Percentiles rank a stretch among this genome's conserved stretches.
Conservation (phyloP, 495 filamentous ascomycete species). For the Amniculicola lignicola region DNA sequence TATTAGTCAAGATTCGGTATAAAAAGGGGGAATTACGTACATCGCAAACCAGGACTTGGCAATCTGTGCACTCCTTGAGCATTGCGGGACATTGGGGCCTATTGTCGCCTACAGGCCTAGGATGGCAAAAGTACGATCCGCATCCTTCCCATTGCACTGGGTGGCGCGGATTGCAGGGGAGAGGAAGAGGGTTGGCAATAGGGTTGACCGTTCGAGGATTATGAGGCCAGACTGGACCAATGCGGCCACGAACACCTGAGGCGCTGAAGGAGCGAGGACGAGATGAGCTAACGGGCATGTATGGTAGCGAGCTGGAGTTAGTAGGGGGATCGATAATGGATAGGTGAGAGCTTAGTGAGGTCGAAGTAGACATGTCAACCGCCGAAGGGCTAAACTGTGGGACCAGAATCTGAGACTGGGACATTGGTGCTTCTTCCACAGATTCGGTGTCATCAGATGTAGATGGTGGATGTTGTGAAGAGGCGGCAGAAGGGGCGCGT, state of each 20-base stretch:
- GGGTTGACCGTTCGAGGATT: conserved; percentile 9
- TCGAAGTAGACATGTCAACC: conserved; percentile 28
- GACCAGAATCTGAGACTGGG: conserved; percentile 32
- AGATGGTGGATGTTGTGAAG: not conserved
- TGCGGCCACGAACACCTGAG: conserved; percentile 28
- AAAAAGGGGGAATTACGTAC: conserved; percentile 35
- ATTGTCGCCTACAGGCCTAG: conserved; percentile 51
- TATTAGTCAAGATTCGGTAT: not conserved
- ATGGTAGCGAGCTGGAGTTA: conserved; percentile 14
- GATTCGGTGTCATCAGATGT: conserved; percentile 4
- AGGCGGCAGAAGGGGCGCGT: conserved; percentile 8
- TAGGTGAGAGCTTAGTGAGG: conserved; percentile 16
- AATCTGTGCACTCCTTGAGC: conserved; percentile 53
- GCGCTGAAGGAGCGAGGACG: conserved; percentile 35
- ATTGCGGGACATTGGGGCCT: conserved; percentile 50
- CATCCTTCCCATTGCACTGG: conserved; percentile 56
- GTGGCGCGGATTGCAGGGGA: conserved; percentile 43
- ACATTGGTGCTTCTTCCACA: conserved; percentile 10
- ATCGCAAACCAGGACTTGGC: conserved; percentile 56
- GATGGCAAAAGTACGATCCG: conserved; percentile 56
- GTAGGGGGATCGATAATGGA: conserved; percentile 14
- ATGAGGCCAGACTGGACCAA: conserved; percentile 12
- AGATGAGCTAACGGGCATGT: conserved; percentile 20
- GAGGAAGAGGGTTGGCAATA: conserved; percentile 37
- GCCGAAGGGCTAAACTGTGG: conserved; percentile 14